Evolutionary conservation across 108 stramenopile species (phyloP).

Genomic region (Cyclotella sp.): DNA sequence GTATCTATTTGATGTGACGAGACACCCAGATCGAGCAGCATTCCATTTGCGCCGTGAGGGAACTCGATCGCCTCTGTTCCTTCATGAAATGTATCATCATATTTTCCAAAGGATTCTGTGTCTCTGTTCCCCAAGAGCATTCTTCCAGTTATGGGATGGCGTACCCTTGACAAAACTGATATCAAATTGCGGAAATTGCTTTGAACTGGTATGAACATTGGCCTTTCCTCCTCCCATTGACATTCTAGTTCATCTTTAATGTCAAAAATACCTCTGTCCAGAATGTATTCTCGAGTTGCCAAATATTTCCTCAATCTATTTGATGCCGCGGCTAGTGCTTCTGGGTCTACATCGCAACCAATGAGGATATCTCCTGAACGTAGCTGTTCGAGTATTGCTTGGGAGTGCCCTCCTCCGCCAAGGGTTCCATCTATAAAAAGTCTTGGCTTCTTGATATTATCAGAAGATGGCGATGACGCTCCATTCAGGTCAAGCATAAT

Average conservation of each 20-base stretch:
- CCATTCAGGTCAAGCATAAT: neutral
- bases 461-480: neutral
- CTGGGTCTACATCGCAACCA: slow-evolving; percentile 85
- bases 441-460: slow-evolving; percentile 35
- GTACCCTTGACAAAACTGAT: slow-evolving; percentile 54
- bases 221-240: slow-evolving; percentile 42
- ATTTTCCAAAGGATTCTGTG: slow-evolving; percentile 4
- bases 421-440: slow-evolving; percentile 88
- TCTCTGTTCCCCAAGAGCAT: slow-evolving; percentile 44
- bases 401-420: slow-evolving; percentile 90
- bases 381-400: slow-evolving; percentile 67
- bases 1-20: slow-evolving; percentile 94
- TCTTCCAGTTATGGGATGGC: slow-evolving; percentile 41
- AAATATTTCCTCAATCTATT: slow-evolving; percentile 60
- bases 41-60: slow-evolving; percentile 83
- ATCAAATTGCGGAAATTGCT: slow-evolving; percentile 51
- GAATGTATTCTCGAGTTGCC: slow-evolving; percentile 55
- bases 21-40: slow-evolving; percentile 93
- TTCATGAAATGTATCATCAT: slow-evolving; percentile 9
- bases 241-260: slow-evolving; percentile 1
- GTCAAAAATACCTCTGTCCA: slow-evolving; percentile 20
- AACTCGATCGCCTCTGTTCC: slow-evolving; percentile 35
- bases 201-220: slow-evolving; percentile 72
- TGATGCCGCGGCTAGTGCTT: slow-evolving; percentile 72
- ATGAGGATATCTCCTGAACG: slow-evolving; percentile 74